A percentile compares a stretch with the other conserved stretches of the same genome.
Evolutionary conservation across 1,139 yeast species (phyloP).

Genomic region (Komagataea norvegica): DNA sequence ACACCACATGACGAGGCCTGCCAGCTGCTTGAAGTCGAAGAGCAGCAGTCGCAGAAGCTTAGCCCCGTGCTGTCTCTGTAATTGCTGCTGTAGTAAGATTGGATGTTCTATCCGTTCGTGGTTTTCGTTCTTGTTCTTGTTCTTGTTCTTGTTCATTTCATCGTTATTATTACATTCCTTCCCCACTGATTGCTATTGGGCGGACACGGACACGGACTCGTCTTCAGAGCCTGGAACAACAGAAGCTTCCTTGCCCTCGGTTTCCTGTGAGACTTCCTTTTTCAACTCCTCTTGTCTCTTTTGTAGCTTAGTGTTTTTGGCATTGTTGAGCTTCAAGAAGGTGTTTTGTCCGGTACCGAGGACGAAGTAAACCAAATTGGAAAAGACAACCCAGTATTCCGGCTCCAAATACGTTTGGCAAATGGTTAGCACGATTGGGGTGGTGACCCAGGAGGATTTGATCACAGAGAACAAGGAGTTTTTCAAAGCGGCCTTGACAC

Average conservation of each 20-base stretch:
- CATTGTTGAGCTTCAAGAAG: conserved; percentile 46
- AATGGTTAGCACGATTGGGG: conserved; percentile 55
- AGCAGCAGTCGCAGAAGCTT: conserved; percentile 3
- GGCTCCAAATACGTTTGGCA: conserved; percentile 77
- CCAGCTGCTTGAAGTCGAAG: conserved; percentile 17
- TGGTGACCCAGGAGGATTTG: conserved; percentile 59
- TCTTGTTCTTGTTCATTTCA: not conserved
- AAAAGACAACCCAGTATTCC: conserved; percentile 81
- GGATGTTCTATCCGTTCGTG: not conserved
- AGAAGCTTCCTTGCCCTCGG: conserved; percentile 8
- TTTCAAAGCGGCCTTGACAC: conserved; percentile 37
- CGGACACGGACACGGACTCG: conserved; percentile 1
- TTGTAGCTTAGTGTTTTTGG: conserved; percentile 23
- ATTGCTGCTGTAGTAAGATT: not conserved
- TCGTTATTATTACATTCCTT: conserved; percentile 2
- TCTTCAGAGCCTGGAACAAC: conserved; percentile 9
- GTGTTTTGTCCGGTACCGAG: conserved; percentile 78
- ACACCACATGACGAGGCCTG: conserved; percentile 22
- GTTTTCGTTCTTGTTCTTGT: too few species aligned
- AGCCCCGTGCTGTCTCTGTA: conserved; percentile 1
- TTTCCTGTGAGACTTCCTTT: conserved; percentile 13
- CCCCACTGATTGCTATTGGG: conserved; percentile 11
- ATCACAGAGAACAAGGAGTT: conserved; percentile 53
- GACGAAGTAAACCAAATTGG: conserved; percentile 66
- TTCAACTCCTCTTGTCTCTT: conserved; percentile 24